Conservation (phyloP, 352 stramenopile genomes). For the Globisporangium paroecandrum region DNA sequence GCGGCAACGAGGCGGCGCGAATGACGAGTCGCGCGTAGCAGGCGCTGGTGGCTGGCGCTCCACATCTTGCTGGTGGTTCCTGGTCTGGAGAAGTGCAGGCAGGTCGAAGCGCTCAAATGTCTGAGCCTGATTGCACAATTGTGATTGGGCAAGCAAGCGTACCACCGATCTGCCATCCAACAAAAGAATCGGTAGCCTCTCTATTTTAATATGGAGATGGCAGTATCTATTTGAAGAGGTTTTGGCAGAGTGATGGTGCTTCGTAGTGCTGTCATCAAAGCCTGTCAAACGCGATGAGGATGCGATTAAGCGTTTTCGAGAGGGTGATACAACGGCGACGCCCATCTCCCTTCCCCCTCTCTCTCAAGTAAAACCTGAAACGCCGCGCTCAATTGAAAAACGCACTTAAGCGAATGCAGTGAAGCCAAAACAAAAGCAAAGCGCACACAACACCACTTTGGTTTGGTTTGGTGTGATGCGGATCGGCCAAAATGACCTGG, state of each 20-base stretch:
- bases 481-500: background rate
- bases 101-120: background rate
- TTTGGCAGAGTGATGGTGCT: too few species aligned
- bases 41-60: constrained; percentile 7
- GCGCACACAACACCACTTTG: background rate
- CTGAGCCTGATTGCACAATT: constrained; percentile 7
- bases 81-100: background rate
- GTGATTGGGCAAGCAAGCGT: background rate
- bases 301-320: background rate
- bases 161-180: background rate
- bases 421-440: background rate
- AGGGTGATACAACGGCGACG: background rate
- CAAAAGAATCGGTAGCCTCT: background rate
- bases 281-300: background rate
- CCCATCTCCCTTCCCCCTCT: background rate
- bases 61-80: constrained; percentile 16
- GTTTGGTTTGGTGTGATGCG: too few species aligned
- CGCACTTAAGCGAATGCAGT: background rate
- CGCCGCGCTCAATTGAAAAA: background rate
- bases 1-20: constrained; percentile 9
- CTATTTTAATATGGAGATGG: too few species aligned
- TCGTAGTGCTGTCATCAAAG: background rate
- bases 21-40: constrained; percentile 20
- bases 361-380: background rate
- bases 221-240: too few species aligned